A percentile compares a stretch with the other conserved stretches of the same genome.
phyloP scores from a whole-genome alignment of 1,284 basidiomycete genomes.

The Rhodotorula sp. region DNA sequence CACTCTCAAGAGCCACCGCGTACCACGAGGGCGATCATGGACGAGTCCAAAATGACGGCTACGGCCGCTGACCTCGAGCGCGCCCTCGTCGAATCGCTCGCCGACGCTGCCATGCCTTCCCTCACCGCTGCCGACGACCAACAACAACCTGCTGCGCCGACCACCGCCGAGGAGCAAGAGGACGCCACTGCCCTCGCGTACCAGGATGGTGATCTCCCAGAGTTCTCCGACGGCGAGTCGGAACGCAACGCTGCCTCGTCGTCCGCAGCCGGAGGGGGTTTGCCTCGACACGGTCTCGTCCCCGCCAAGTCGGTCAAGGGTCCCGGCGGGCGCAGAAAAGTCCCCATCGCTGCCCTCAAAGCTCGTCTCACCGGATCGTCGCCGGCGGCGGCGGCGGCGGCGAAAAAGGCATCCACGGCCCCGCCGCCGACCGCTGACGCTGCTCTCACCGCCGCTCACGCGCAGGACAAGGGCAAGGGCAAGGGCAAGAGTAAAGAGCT shows the following conservation, averaged over 20 bases:
- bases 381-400: background rate
- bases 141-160: background rate
- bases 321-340: constrained; percentile 18
- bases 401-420: constrained; percentile 4
- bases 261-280: background rate
- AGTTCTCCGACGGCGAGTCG: constrained; percentile 30
- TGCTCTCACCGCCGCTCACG: background rate
- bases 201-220: constrained; percentile 33
- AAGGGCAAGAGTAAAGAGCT: constrained; percentile 30
- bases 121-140: background rate
- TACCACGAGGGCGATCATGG: background rate
- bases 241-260: background rate
- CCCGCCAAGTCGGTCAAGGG: constrained; percentile 19
- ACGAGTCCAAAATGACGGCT: constrained; percentile 6
- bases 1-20: too few species aligned
- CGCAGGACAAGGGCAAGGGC: constrained; percentile 7
- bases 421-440: background rate
- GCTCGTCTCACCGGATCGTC: constrained; percentile 10
- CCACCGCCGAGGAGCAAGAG: background rate
- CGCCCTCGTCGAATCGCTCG: constrained; percentile 15
- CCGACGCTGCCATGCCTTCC: background rate
- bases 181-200: background rate
- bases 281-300: background rate
- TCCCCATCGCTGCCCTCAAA: constrained; percentile 26
- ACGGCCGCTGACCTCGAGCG: constrained; percentile 13